Conservation (phyloP, 257 asterid genomes). For the Linderniella brevidens region DNA sequence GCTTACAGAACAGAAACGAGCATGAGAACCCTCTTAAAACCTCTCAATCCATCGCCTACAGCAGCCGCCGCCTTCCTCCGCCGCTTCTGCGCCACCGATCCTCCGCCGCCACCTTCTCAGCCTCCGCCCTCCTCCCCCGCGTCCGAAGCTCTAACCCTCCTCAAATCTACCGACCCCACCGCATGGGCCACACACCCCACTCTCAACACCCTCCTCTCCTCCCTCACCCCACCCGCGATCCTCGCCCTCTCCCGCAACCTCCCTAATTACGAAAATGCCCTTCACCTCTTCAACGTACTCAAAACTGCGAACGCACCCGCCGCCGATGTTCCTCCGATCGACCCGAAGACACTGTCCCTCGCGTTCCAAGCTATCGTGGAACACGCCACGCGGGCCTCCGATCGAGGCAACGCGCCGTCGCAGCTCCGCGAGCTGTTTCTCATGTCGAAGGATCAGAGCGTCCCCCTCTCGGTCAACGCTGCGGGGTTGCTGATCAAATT, state of each 20-base stretch:
- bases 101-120: conserved; percentile 8
- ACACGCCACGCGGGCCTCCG: conserved; percentile 25
- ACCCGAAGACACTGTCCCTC: conserved; percentile 17
- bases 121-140: conserved; percentile 12
- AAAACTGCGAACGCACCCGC: conserved; percentile 13
- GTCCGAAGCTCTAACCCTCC: conserved; percentile 24
- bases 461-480: conserved; percentile 35
- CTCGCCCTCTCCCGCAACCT: conserved; percentile 52
- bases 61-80: conserved; percentile 9
- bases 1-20: background rate
- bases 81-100: background rate
- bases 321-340: background rate
- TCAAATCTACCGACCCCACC: conserved; percentile 31
- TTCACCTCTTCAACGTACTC: conserved; percentile 36
- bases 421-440: conserved; percentile 36
- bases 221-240: conserved; percentile 28
- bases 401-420: conserved; percentile 11
- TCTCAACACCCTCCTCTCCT: conserved; percentile 35
- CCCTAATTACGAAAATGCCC: conserved; percentile 35
- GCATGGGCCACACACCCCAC: conserved; percentile 31
- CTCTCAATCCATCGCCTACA: conserved; percentile 13
- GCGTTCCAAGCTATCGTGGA: conserved; percentile 58
- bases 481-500: conserved; percentile 34
- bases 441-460: conserved; percentile 20
- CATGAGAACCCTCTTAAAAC: conserved; percentile 24